A percentile compares a stretch with the other conserved stretches of the same genome.
These are phyloP conservation scores for Globisporangium sylvaticum DNA, from an alignment of 352 stramenopile species.

Conservation along the genomic window DNA sequence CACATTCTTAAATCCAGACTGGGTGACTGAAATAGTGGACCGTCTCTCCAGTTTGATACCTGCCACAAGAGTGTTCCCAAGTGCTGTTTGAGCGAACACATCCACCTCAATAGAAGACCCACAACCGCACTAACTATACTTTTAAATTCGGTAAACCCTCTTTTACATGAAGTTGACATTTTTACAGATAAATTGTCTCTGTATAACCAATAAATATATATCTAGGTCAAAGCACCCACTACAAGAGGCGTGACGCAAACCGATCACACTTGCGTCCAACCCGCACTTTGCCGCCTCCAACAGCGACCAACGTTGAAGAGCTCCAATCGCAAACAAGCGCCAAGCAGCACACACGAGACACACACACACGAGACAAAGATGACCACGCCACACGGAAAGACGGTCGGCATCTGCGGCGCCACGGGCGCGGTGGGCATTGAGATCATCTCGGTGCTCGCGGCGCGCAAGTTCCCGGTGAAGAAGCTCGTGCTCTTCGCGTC, in stretches of 20 bases:
- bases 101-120: not conserved
- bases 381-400: conserved; percentile 59
- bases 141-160: not conserved
- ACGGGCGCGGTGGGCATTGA: conserved; percentile 96
- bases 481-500: conserved; percentile 95
- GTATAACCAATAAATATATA: not conserved
- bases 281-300: conserved; percentile 3
- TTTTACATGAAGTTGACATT: not conserved
- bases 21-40: not conserved
- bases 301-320: conserved; percentile 10
- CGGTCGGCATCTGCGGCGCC: conserved; percentile 73
- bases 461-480: conserved; percentile 87
- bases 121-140: not conserved
- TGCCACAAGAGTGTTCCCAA: conserved; percentile 17
- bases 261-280: no score
- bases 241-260: not conserved
- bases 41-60: not conserved
- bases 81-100: conserved; percentile 22
- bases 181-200: not conserved
- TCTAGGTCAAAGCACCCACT: not conserved
- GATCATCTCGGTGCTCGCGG: conserved; percentile 90
- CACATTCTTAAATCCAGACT: not conserved
- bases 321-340: conserved; percentile 6
- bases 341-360: conserved; percentile 2
- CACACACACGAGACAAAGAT: conserved; percentile 17